These are phyloP conservation scores for Ogataea allantospora DNA, from an alignment of 805 yeast genomes.

Conservation along the genomic window DNA sequence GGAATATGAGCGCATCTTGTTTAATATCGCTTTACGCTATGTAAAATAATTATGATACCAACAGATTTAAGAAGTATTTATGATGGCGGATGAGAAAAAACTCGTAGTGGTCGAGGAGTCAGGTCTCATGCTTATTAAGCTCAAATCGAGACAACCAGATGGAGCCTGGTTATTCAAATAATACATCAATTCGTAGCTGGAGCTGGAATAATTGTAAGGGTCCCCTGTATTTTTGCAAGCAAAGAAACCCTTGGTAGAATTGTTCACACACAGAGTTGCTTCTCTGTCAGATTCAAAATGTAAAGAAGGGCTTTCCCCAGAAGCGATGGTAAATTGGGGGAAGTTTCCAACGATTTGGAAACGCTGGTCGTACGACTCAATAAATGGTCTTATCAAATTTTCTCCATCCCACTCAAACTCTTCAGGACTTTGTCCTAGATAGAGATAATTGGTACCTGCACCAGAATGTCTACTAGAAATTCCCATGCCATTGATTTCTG, in stretches of 20 bases:
- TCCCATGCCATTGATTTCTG: constrained; percentile 30
- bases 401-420: constrained; percentile 23
- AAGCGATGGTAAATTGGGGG: constrained; percentile 9
- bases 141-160: constrained; percentile 12
- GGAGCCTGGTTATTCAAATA: constrained; percentile 22
- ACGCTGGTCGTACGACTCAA: not conserved
- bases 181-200: constrained; percentile 29
- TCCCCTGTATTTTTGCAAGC: constrained; percentile 42
- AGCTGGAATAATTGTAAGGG: constrained; percentile 38
- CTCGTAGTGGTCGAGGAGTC: constrained; percentile 9
- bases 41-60: constrained; percentile 7
- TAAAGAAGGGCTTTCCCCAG: constrained; percentile 5
- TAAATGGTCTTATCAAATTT: constrained; percentile 2
- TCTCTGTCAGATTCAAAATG: constrained; percentile 7
- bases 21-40: constrained; percentile 7
- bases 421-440: constrained; percentile 29
- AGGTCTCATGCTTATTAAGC: constrained; percentile 7
- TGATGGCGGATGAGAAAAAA: not conserved
- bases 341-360: constrained; percentile 1
- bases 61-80: constrained; percentile 1
- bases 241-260: constrained; percentile 33
- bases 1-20: not conserved
- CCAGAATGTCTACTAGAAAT: constrained; percentile 42
- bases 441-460: constrained; percentile 44
- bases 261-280: constrained; percentile 30